A percentile compares a stretch with the other conserved stretches of the same genome.
Evolutionary conservation across 2,329 filamentous ascomycete genomes (phyloP).

Genomic region (Colletotrichum gloeosporioides): DNA sequence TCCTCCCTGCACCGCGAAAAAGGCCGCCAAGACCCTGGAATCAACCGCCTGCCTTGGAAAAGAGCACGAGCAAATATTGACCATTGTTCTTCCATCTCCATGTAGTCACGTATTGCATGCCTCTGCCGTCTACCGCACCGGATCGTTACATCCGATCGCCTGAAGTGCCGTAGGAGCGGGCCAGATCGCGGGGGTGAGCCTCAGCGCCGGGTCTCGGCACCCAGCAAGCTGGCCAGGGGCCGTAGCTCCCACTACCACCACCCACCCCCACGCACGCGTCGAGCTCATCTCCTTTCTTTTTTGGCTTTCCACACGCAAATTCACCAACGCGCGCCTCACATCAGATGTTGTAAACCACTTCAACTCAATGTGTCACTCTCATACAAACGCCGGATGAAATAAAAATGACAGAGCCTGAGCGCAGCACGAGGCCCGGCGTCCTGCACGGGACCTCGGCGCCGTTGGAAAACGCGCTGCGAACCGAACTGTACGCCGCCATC

Average conservation of each 20-base stretch:
- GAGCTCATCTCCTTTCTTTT: background rate
- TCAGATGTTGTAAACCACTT: background rate
- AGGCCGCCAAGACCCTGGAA: background rate
- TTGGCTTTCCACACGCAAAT: background rate
- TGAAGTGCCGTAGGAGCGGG: background rate
- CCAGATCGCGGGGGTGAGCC: background rate
- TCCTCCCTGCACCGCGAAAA: background rate
- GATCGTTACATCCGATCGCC: background rate
- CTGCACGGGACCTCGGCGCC: slow-evolving; percentile 1
- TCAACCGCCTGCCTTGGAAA: background rate
- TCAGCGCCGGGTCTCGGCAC: background rate
- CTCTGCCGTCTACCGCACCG: background rate
- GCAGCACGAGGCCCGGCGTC: background rate
- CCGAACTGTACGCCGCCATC: background rate
- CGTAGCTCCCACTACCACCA: background rate
- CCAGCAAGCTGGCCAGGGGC: background rate
- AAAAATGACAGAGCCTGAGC: background rate
- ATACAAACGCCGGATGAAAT: background rate
- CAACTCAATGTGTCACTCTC: background rate
- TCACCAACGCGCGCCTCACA: background rate
- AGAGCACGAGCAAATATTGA: background rate
- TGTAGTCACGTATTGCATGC: background rate
- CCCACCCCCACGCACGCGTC: background rate
- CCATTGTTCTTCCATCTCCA: background rate
- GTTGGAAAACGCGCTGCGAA: background rate